phyloP scores from a whole-genome alignment of 441 rosid genomes.

The Croton setiger region DNA sequence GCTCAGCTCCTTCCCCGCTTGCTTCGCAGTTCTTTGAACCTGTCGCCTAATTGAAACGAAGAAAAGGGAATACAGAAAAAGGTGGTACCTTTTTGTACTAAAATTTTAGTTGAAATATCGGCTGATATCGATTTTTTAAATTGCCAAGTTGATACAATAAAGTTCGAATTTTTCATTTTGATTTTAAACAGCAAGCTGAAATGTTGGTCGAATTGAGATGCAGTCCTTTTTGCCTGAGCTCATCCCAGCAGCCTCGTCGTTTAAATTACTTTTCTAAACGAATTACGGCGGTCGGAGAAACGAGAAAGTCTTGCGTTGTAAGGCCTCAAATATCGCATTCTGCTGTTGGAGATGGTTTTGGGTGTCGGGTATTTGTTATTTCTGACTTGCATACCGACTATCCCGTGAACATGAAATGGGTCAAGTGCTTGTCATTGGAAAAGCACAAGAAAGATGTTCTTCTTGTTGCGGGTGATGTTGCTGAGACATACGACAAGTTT shows the following conservation, averaged over 20 bases:
- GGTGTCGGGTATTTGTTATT: slow-evolving; percentile 46
- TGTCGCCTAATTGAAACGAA: neutral
- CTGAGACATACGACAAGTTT: slow-evolving; percentile 47
- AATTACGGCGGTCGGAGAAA: neutral
- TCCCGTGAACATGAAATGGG: slow-evolving; percentile 57
- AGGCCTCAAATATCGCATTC: slow-evolving; percentile 32
- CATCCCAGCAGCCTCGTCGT: slow-evolving; percentile 20
- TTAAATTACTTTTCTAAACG: neutral
- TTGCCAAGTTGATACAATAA: neutral
- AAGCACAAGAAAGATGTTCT: slow-evolving; percentile 42
- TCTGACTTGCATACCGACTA: slow-evolving; percentile 69
- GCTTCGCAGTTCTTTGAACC: neutral
- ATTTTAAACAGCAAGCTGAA: neutral
- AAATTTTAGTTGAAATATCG: neutral
- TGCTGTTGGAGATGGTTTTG: slow-evolving; percentile 19
- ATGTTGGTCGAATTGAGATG: slow-evolving; percentile 27
- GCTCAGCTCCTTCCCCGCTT: neutral
- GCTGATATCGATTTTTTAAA: neutral
- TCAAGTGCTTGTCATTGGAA: slow-evolving; percentile 35
- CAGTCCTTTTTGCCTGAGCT: slow-evolving; percentile 22
- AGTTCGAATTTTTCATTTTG: neutral
- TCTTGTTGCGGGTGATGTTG: slow-evolving; percentile 66
- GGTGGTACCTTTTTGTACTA: too few relatives aligned
- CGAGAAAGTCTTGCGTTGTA: slow-evolving; percentile 12
- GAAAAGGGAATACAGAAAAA: too few relatives aligned